Conservation (phyloP, 257 asterid species). For the Gentiana straminea region DNA sequence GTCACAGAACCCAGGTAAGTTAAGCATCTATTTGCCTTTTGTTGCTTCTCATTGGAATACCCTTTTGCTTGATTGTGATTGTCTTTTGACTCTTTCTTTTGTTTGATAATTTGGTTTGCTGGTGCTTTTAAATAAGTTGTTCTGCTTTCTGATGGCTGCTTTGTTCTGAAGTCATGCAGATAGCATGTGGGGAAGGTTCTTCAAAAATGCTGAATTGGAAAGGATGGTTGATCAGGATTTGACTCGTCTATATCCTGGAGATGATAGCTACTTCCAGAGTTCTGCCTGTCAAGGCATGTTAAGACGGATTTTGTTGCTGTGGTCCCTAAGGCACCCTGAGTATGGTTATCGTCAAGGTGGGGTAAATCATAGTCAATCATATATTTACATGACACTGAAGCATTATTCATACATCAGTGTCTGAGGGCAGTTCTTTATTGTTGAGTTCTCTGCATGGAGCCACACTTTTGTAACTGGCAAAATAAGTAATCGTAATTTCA, state of each 20-base stretch:
- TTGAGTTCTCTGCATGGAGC: too few relatives aligned
- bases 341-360: constrained; percentile 92
- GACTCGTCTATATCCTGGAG: constrained; percentile 90
- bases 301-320: constrained; percentile 72
- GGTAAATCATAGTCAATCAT: too few relatives aligned
- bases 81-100: background rate
- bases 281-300: constrained; percentile 82
- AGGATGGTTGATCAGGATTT: constrained; percentile 96
- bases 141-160: background rate
- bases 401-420: too few relatives aligned
- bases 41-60: background rate
- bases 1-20: constrained; percentile 81
- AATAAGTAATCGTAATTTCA: too few relatives aligned
- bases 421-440: too few relatives aligned
- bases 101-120: background rate
- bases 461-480: too few relatives aligned
- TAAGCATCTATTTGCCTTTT: too few relatives aligned
- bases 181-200: constrained; percentile 98
- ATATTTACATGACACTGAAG: too few relatives aligned
- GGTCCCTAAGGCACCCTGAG: constrained; percentile 85
- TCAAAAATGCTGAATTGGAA: constrained; percentile 88
- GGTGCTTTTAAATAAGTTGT: background rate
- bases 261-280: constrained; percentile 89
- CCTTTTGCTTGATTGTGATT: background rate
- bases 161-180: constrained; percentile 28